These are phyloP conservation scores for Fusarium robinianum DNA, from an alignment of 2,329 filamentous ascomycete species.

Conservation along the genomic window DNA sequence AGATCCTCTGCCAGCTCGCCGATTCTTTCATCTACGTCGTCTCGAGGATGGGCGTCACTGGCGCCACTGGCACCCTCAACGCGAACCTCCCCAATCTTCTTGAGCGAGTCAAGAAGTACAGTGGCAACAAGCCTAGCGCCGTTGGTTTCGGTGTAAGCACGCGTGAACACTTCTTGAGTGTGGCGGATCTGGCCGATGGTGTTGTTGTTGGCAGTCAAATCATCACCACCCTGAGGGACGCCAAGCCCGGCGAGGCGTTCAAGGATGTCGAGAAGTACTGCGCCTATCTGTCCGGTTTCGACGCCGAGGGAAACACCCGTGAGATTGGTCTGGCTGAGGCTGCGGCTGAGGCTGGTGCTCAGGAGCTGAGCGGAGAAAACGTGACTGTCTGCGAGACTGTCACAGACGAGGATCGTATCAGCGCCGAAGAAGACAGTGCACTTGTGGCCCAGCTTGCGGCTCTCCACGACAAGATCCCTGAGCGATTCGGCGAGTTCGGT, in stretches of 20 bases:
- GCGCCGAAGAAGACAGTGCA: constrained; percentile 56
- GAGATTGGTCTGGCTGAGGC: constrained; percentile 75
- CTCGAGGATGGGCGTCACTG: constrained; percentile 94
- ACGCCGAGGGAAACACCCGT: constrained; percentile 52
- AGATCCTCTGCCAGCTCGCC: constrained; percentile 91
- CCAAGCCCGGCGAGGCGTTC: constrained; percentile 45
- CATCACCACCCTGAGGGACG: constrained; percentile 69
- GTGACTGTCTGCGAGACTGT: constrained; percentile 64
- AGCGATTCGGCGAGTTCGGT: constrained; percentile 93
- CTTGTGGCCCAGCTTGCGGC: constrained; percentile 85
- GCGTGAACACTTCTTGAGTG: constrained; percentile 86
- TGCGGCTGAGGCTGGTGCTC: constrained; percentile 61
- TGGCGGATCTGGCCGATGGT: constrained; percentile 84
- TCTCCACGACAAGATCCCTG: constrained; percentile 77
- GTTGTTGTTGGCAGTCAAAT: constrained; percentile 98
- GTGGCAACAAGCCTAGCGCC: constrained; percentile 85
- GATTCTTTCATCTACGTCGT: constrained; percentile 99
- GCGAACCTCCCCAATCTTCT: constrained; percentile 80
- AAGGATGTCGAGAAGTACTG: constrained; percentile 87
- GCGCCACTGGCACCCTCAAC: constrained; percentile 82
- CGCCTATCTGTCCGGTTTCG: constrained; percentile 64
- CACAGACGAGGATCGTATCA: constrained; percentile 70
- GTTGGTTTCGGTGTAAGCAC: constrained; percentile 98
- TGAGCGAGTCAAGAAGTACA: constrained; percentile 86
- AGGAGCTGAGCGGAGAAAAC: constrained; percentile 41